These are phyloP conservation scores for Naegleria fowleri DNA, from an alignment of 208 protist species.

Conservation along the genomic window DNA sequence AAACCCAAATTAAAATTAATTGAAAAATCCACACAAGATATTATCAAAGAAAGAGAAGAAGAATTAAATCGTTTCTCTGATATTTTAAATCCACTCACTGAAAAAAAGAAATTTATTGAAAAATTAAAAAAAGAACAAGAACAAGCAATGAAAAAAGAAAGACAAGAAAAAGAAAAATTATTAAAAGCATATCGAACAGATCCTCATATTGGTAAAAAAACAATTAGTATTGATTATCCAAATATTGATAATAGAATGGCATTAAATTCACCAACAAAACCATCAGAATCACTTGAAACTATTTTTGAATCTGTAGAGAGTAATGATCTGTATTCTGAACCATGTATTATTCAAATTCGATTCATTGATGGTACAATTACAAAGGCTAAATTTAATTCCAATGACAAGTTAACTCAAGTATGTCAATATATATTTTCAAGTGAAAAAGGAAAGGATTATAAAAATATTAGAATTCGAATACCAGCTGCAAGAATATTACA, in stretches of 20 bases:
- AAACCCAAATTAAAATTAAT: conserved; percentile 21
- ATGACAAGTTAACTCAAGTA: conserved; percentile 3
- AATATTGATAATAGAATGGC: not conserved
- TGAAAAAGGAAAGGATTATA: conserved; percentile 21
- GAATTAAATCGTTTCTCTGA: not conserved
- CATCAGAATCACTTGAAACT: not conserved
- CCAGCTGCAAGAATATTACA: not conserved
- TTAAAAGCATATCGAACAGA: not conserved
- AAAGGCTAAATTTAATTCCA: not conserved
- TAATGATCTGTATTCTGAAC: not conserved
- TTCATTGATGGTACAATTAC: not conserved
- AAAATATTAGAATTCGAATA: not conserved
- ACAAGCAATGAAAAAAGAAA: not conserved
- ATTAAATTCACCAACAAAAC: not conserved
- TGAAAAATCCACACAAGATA: not conserved
- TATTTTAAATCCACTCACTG: not conserved
- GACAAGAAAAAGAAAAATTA: conserved; percentile 12
- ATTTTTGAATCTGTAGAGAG: not conserved
- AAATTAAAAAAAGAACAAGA: not conserved
- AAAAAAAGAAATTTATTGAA: conserved; percentile 10
- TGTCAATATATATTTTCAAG: not conserved
- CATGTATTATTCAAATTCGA: not conserved
- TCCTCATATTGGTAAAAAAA: not conserved
- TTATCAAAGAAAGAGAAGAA: conserved; percentile 13
- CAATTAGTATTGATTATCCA: conserved; percentile 9